phyloP scores from a whole-genome alignment of 2,329 filamentous ascomycete genomes.

The Tolypocladium pustulatum region DNA sequence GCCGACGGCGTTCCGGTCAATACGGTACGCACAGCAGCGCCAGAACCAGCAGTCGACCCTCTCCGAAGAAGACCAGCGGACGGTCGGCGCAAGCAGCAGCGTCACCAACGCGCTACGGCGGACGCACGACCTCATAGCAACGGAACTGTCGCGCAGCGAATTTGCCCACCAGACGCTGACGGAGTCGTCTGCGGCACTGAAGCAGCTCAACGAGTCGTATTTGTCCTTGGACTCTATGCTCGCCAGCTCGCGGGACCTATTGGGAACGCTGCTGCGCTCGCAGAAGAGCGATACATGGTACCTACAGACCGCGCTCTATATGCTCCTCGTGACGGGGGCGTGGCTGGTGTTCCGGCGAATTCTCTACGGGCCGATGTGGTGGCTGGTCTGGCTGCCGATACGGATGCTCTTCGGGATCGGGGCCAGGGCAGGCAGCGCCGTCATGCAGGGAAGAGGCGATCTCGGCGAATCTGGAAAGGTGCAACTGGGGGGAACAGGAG shows the following conservation, averaged over 20 bases:
- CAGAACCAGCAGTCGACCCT: constrained; percentile 25
- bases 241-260: constrained; percentile 60
- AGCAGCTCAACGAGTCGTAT: constrained; percentile 72
- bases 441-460: constrained; percentile 26
- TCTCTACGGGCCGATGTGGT: constrained; percentile 83
- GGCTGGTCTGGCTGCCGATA: constrained; percentile 78
- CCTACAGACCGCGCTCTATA: constrained; percentile 77
- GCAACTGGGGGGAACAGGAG: constrained; percentile 11
- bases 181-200: constrained; percentile 74
- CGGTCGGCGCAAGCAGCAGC: constrained; percentile 66
- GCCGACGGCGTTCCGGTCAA: constrained; percentile 8
- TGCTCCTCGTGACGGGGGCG: constrained; percentile 63
- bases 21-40: constrained; percentile 17
- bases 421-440: constrained; percentile 42
- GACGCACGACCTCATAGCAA: constrained; percentile 77
- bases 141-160: constrained; percentile 74
- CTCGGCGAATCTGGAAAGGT: constrained; percentile 16
- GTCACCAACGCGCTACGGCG: constrained; percentile 75
- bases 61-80: constrained; percentile 60
- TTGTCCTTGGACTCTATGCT: constrained; percentile 68
- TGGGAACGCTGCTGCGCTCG: constrained; percentile 69
- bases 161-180: constrained; percentile 85
- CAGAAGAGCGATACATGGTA: constrained; percentile 99
- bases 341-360: constrained; percentile 83
- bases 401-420: constrained; percentile 52